Base-by-base conservation (phyloP, 352 stramenopile genomes). In the Phytopythium cucurbitacearum region DNA sequence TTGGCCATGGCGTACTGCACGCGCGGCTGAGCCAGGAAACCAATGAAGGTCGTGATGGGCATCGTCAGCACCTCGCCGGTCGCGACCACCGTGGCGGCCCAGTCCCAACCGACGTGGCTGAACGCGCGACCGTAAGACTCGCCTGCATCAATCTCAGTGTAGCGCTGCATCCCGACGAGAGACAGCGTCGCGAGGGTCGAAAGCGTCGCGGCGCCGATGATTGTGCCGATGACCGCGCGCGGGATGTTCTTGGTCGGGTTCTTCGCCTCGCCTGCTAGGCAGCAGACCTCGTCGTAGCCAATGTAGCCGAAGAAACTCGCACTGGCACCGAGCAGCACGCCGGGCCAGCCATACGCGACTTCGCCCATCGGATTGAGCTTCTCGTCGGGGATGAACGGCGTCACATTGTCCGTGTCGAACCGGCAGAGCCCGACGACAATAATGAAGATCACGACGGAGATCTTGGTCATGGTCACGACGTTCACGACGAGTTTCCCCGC, bases 281-380 rank as follows among this genome's bases (percentile, higher is more conserved):
- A 98, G 65, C 91, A 98, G 3, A 99, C 87, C 67, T 98, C 95
- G 67, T 99, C 84, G 64, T 97, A 99, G 11, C 96, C 96, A 53
- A 99, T 86, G 65, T 97, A 98, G 3, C 95, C 95, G 65, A 97
- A 99, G 60, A 98, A 99, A 40, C 87, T 97, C 35, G 89, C 89
- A 34, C 90, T 96, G 0, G 91, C 85, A 1, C 95, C 94, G 12
- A 92, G 64, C 15, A 98, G 67, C 6, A 98, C 75, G 0, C 89
- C 89, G 0, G 71, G 71, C 69, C 69, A 83, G 39, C 89, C 89
- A 53, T 81, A 94, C 8, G 69, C 69, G 8, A 78, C 41, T 4
- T 67, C 53, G 0, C 80, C 73, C 7, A 67, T 48, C 0, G 47
- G 57, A 13, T 73, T 62, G 3, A 59, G 60, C 15, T 64, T 40